Evolutionary conservation across 768 basidiomycete genomes (phyloP), one percentile per base, ranked within the genome.

Genomic region (Rossbeevera mucosa): DNA sequence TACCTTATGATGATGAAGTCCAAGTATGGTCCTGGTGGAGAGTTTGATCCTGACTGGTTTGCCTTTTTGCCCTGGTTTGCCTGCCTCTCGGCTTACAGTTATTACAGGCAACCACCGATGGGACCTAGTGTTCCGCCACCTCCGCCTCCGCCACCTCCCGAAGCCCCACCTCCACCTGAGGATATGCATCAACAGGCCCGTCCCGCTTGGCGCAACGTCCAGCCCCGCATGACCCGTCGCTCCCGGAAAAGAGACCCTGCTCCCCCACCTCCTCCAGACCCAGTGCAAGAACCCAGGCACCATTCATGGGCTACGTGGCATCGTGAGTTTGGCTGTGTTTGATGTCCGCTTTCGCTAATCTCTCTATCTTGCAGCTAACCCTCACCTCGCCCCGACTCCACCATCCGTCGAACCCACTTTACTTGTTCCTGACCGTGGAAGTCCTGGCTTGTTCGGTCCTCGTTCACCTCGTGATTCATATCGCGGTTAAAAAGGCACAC

Each of bases 41-140:
- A 90, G 66, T 93, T 87, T 62, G 86, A 91, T 61, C 79, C 85
- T 7, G 83, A 88, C n/a, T 92, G 91, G 90, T 83, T 31, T 57
- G 70, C 47, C 21, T 16, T n/a, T 50, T 6, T 20, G 20, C 46
- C 30, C 18, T 28, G n/a, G 14, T 26, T 8, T 7, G 5, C 20
- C 16, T 4, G 31, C 12, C 7, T 7, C 29, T 51, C 38, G 21
- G 7, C 33, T 56, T 50, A 50, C 29, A 50, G 28, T 40, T n/a
- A n/a, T 20, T 9, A 18, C 44, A 76, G 76, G 78, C 74, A 72
- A 71, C 80, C 80, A n/a, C 73, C 69, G 13, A 59, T 63, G 55
- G 55, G 46, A 18, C 20, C 74, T 30, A 72, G 71, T 28, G 70
- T 71, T 22, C 68, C 71, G 5, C 73, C 77, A 14, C 72, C 70